Evolutionary conservation across 75 land plant species (phyloP).

Genomic region (Pinus taeda): DNA sequence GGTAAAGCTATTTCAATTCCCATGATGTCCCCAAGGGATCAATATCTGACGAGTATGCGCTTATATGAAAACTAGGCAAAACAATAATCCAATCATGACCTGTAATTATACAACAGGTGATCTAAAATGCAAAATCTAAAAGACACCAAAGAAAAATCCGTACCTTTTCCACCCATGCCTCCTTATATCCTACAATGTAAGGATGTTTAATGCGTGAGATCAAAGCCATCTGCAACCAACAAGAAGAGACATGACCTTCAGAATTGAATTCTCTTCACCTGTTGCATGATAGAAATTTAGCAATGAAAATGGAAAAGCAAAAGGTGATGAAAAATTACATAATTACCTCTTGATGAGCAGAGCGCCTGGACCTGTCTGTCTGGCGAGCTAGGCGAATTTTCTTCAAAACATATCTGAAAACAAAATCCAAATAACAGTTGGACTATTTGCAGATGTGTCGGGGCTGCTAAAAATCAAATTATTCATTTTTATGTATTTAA

Average conservation of each 20-base stretch:
- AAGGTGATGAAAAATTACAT: background rate
- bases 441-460: background rate
- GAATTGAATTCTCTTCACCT: background rate
- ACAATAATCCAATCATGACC: too few relatives aligned
- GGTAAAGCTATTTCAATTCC: background rate
- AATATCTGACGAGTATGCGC: background rate
- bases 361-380: slow-evolving; percentile 74
- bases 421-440: background rate
- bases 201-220: slow-evolving; percentile 89
- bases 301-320: background rate
- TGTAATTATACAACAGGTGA: background rate
- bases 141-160: background rate
- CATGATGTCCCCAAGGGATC: background rate
- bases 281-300: background rate
- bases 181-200: slow-evolving; percentile 92
- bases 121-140: background rate
- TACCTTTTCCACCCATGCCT: slow-evolving; percentile 99
- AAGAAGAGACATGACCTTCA: background rate
- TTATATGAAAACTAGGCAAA: too few relatives aligned
- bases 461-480: background rate
- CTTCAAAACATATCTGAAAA: slow-evolving; percentile 84
- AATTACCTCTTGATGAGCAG: slow-evolving; percentile 82
- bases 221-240: slow-evolving; percentile 77
- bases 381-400: slow-evolving; percentile 86
- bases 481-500: background rate